phyloP scores from a whole-genome alignment of 2,329 filamentous ascomycete genomes.

The Neospermospora avenae region DNA sequence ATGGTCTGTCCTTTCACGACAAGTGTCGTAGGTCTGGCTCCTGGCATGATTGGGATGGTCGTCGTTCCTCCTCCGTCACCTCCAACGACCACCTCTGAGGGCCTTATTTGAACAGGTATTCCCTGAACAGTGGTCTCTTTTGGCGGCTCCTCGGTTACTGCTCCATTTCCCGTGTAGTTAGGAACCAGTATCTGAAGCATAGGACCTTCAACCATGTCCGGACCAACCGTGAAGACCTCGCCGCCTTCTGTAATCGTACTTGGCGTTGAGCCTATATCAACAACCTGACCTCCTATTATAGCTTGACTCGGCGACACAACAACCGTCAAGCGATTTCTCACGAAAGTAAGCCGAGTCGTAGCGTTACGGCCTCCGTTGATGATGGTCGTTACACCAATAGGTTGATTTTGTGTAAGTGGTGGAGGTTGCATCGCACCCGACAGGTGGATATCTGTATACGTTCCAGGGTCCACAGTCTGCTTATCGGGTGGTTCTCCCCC shows the following conservation, averaged over 20 bases:
- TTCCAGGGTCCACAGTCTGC: slow-evolving; percentile 5
- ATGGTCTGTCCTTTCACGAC: slow-evolving; percentile 25
- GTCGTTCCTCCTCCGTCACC: slow-evolving; percentile 4
- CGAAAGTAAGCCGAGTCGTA: slow-evolving; percentile 11
- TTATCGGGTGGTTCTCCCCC: slow-evolving; percentile 2
- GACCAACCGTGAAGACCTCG: slow-evolving; percentile 29
- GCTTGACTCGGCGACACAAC: slow-evolving; percentile 24
- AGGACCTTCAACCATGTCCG: slow-evolving; percentile 27
- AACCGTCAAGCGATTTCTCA: slow-evolving; percentile 21
- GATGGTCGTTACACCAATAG: slow-evolving; percentile 6
- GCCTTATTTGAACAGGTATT: slow-evolving; percentile 19
- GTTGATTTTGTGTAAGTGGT: background rate
- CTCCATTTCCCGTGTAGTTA: slow-evolving; percentile 11
- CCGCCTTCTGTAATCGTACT: slow-evolving; percentile 24
- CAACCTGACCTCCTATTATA: slow-evolving; percentile 25
- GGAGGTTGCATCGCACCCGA: background rate
- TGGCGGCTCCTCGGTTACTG: slow-evolving; percentile 5
- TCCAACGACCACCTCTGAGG: slow-evolving; percentile 19
- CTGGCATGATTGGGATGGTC: slow-evolving; percentile 25
- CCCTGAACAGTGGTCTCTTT: slow-evolving; percentile 23
- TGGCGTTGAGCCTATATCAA: slow-evolving; percentile 14
- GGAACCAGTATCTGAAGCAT: slow-evolving; percentile 24
- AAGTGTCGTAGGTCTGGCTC: slow-evolving; percentile 22
- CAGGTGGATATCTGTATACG: background rate
- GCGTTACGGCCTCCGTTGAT: slow-evolving; percentile 1